A percentile compares a stretch with the other conserved stretches of the same genome.
phyloP scores from a whole-genome alignment of 2,329 filamentous ascomycete species.

The Fusarium luffae region DNA sequence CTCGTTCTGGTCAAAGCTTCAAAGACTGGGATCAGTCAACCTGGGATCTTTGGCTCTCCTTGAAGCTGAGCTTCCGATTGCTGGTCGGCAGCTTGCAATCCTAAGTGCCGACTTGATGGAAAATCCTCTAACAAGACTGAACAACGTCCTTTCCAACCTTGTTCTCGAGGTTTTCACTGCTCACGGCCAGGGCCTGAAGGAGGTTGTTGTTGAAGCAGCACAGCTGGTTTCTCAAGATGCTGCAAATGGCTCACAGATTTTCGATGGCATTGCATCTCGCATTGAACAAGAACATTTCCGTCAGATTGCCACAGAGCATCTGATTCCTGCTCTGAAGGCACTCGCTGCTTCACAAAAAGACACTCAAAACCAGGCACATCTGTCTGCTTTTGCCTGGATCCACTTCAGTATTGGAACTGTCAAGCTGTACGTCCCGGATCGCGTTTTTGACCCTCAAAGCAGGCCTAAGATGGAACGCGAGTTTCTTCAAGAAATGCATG shows the following conservation, averaged over 20 bases:
- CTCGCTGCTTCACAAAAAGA: conserved; percentile 49
- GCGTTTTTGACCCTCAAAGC: conserved; percentile 83
- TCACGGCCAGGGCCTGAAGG: conserved; percentile 51
- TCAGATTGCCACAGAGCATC: conserved; percentile 54
- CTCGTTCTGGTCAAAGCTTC: conserved; percentile 66
- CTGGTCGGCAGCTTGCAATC: conserved; percentile 65
- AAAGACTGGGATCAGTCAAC: conserved; percentile 62
- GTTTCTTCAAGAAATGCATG: conserved; percentile 65
- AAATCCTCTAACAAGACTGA: conserved; percentile 63
- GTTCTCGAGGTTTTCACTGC: conserved; percentile 56
- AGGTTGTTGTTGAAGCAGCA: conserved; percentile 45
- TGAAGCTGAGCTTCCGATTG: conserved; percentile 71
- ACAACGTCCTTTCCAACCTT: conserved; percentile 59
- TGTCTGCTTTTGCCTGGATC: conserved; percentile 73
- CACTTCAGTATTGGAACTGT: conserved; percentile 80
- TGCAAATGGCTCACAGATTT: conserved; percentile 9
- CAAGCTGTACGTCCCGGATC: conserved; percentile 85
- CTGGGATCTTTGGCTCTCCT: conserved; percentile 71
- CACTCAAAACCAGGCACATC: conserved; percentile 41
- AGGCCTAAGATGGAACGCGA: conserved; percentile 73
- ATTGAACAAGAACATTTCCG: conserved; percentile 53
- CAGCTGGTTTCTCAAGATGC: conserved; percentile 32
- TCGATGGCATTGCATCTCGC: conserved; percentile 38
- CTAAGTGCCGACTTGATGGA: conserved; percentile 61
- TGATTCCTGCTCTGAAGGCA: conserved; percentile 60